A percentile compares a stretch with the other conserved stretches of the same genome.
These are phyloP conservation scores for Wickerhamiella kazuoi DNA, from an alignment of 805 yeast species.

Conservation along the genomic window DNA sequence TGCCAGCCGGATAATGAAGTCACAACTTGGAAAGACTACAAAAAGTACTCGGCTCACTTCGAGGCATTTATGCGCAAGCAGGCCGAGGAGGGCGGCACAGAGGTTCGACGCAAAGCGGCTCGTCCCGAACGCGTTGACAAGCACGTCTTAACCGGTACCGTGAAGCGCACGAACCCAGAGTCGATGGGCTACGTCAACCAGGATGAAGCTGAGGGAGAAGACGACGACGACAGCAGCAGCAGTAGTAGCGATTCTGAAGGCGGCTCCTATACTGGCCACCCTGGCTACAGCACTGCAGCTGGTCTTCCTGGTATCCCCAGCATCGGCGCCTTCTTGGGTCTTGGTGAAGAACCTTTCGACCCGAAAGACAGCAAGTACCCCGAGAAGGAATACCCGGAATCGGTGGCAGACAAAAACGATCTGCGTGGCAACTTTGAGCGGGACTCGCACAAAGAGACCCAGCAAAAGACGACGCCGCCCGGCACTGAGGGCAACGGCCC, in stretches of 20 bases:
- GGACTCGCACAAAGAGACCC: neutral
- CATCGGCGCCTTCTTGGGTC: neutral
- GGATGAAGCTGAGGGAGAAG: neutral
- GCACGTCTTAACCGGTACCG: constrained; percentile 6
- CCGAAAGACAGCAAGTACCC: constrained; percentile 4
- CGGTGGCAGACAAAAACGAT: neutral
- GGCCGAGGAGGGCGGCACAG: constrained; percentile 39
- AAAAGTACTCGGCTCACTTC: constrained; percentile 33
- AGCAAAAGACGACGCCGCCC: neutral
- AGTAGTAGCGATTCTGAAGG: neutral
- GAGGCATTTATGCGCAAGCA: constrained; percentile 25
- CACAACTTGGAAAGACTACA: constrained; percentile 79
- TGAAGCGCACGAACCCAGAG: neutral
- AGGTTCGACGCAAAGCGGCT: neutral
- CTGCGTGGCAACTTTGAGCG: neutral
- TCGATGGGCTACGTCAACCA: too few species aligned
- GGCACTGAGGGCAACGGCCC: neutral
- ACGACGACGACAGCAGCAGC: neutral
- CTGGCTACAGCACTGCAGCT: neutral
- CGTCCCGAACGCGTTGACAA: constrained; percentile 14
- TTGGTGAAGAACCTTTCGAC: constrained; percentile 1
- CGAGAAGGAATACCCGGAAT: neutral
- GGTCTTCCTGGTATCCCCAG: neutral
- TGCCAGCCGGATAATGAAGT: constrained; percentile 91
- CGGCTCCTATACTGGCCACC: neutral